Evolutionary conservation across 2,329 filamentous ascomycete genomes (phyloP).

Genomic region (Coleophoma eucalyptorum): DNA sequence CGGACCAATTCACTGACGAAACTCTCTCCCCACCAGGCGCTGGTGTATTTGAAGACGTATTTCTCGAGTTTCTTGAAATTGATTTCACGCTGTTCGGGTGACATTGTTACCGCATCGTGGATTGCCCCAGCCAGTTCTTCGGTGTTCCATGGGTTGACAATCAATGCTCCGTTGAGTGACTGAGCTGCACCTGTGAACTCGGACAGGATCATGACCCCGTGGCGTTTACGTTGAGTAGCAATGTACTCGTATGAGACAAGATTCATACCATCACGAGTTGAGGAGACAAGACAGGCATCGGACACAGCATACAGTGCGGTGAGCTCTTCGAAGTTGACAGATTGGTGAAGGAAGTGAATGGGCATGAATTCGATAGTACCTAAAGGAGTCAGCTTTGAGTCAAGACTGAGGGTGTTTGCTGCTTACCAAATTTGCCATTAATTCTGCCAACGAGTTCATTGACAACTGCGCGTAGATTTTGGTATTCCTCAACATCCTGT

Average conservation of each 20-base stretch:
- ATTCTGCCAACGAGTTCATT: conserved; percentile 96
- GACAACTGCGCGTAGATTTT: conserved; percentile 90
- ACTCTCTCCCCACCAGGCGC: conserved; percentile 92
- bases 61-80: conserved; percentile 92
- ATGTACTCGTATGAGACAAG: conserved; percentile 98
- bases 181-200: conserved; percentile 97
- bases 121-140: conserved; percentile 92
- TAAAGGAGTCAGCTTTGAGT: not conserved
- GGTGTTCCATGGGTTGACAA: conserved; percentile 98
- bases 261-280: conserved; percentile 98
- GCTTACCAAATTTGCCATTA: conserved; percentile 82
- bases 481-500: conserved; percentile 96
- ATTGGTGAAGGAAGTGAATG: conserved; percentile 97
- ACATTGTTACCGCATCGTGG: conserved; percentile 96
- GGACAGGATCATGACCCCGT: conserved; percentile 91
- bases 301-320: conserved; percentile 90
- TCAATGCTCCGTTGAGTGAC: conserved; percentile 86
- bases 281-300: conserved; percentile 88
- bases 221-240: conserved; percentile 82
- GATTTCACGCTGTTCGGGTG: conserved; percentile 75
- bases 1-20: conserved; percentile 76
- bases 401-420: not conserved
- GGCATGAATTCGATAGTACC: conserved; percentile 94
- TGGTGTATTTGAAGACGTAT: conserved; percentile 97
- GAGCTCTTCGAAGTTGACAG: conserved; percentile 89